Conservation (phyloP, 495 filamentous ascomycete genomes). For the Pseudomonodictys pantanalensis region DNA sequence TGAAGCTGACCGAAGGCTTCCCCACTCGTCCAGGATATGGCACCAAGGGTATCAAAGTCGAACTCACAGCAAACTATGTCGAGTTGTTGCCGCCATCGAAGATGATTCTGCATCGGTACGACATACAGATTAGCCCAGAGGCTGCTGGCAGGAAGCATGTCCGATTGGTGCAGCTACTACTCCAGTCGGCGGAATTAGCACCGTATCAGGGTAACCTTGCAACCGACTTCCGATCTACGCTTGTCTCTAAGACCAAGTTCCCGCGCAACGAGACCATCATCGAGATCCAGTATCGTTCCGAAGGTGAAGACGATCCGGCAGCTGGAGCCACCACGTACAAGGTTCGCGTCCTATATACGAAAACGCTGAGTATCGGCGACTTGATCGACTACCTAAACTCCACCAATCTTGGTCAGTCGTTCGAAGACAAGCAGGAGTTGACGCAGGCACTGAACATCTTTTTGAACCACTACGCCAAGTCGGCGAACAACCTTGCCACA, state of each 20-base stretch:
- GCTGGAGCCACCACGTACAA: constrained; percentile 4
- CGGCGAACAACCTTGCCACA: constrained; percentile 11
- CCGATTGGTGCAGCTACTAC: constrained; percentile 25
- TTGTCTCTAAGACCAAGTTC: constrained; percentile 34
- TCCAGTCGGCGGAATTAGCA: constrained; percentile 10
- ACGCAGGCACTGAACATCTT: constrained; percentile 56
- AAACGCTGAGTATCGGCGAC: constrained; percentile 13
- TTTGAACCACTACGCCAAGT: constrained; percentile 38
- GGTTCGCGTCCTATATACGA: constrained; percentile 18
- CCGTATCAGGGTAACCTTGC: constrained; percentile 21
- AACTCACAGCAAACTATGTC: constrained; percentile 49
- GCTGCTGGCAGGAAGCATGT: constrained; percentile 19
- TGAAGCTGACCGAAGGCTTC: constrained; percentile 20
- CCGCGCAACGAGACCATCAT: constrained; percentile 4
- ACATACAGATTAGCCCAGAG: constrained; percentile 5
- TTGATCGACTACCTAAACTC: constrained; percentile 40
- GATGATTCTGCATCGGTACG: constrained; percentile 29
- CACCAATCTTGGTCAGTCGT: constrained; percentile 15
- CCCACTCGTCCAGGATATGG: constrained; percentile 47
- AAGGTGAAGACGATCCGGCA: constrained; percentile 17
- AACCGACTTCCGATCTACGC: constrained; percentile 36
- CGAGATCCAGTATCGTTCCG: constrained; percentile 17
- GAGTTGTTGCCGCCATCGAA: constrained; percentile 26
- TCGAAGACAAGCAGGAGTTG: constrained; percentile 28
- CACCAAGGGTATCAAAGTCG: constrained; percentile 37